Percentiles rank a stretch among this genome's conserved stretches.
Evolutionary conservation across 495 filamentous ascomycete species (phyloP).

Genomic region (Jackrogersella minutella): DNA sequence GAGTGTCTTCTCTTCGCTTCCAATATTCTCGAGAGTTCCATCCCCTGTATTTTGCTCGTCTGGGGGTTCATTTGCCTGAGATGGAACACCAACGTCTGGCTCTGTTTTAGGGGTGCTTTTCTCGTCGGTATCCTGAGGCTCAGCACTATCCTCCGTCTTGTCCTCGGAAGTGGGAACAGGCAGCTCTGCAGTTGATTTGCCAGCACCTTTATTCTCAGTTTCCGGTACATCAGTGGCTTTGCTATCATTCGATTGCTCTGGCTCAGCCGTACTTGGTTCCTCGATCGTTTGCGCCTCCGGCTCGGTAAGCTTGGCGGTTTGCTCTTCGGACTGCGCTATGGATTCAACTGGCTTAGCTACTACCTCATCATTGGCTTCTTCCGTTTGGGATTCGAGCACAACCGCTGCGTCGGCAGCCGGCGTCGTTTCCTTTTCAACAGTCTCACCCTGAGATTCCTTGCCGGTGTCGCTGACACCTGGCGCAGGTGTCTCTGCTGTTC

Average conservation of each 20-base stretch:
- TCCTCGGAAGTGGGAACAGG: neutral
- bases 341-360: neutral
- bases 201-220: neutral
- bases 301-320: neutral
- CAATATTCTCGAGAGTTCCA: neutral
- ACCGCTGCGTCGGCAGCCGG: neutral
- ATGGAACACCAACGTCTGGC: neutral
- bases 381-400: neutral
- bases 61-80: neutral
- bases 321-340: neutral
- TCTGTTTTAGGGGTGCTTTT: neutral
- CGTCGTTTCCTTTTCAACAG: neutral
- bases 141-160: neutral
- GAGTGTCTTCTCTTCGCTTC: neutral
- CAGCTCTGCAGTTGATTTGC: no score
- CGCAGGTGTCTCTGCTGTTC: no score
- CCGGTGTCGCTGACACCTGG: no score
- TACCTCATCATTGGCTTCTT: slow-evolving; percentile 8
- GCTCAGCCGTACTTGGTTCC: neutral
- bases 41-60: neutral
- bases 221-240: neutral
- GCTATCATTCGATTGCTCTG: neutral
- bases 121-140: neutral
- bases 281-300: neutral
- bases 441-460: neutral